These are phyloP conservation scores for Aegilops umbellulata DNA, from an alignment of 176 grass and related monocot species.

Conservation along the genomic window DNA sequence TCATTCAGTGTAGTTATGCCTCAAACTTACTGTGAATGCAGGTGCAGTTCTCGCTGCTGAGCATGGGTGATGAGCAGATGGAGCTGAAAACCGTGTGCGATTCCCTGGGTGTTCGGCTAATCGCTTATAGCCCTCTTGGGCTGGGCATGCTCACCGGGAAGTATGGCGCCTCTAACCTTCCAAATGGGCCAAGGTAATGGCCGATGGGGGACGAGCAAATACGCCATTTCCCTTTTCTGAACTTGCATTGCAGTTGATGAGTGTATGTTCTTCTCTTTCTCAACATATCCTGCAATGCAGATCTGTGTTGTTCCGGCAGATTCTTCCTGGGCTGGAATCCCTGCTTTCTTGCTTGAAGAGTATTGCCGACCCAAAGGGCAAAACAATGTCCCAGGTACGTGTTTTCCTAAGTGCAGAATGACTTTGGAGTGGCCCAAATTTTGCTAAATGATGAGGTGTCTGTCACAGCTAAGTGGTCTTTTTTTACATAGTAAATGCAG, in stretches of 20 bases:
- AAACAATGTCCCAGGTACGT: conserved; percentile 87
- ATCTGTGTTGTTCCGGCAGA: conserved; percentile 79
- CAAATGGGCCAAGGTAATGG: conserved; percentile 62
- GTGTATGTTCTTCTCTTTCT: neutral
- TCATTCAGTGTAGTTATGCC: neutral
- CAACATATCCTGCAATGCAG: conserved; percentile 33
- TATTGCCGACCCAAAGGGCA: conserved; percentile 67
- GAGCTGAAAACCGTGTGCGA: conserved; percentile 85
- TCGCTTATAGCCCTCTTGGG: conserved; percentile 88
- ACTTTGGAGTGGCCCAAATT: neutral
- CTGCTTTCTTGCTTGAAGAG: conserved; percentile 53
- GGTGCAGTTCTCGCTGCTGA: conserved; percentile 90
- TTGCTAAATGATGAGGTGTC: neutral
- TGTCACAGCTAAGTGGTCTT: too few species aligned
- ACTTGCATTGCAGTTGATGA: neutral
- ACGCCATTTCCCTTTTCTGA: neutral
- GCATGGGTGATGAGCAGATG: conserved; percentile 79
- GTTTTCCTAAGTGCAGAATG: neutral
- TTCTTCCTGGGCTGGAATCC: conserved; percentile 80
- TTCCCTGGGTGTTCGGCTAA: conserved; percentile 66
- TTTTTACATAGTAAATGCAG: neutral
- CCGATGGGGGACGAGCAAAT: neutral
- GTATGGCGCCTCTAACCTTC: conserved; percentile 71
- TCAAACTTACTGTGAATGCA: conserved; percentile 35
- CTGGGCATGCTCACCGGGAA: conserved; percentile 87